Conservation (phyloP, 2,329 filamentous ascomycete genomes). For the Xylaria sp. region DNA sequence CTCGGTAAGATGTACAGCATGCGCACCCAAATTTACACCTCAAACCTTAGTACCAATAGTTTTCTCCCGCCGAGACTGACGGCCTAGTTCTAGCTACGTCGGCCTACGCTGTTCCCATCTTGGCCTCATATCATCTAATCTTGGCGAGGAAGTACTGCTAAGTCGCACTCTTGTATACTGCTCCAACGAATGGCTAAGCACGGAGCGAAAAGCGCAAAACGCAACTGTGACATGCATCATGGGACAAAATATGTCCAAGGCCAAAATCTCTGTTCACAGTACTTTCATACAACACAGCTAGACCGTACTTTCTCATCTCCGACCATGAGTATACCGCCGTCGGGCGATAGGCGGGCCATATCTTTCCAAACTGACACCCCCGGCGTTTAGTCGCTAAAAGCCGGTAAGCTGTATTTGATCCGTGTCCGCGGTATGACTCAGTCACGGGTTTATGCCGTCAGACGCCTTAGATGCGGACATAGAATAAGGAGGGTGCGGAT, state of each 20-base stretch:
- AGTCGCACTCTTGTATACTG: constrained; percentile 26
- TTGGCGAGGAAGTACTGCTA: constrained; percentile 24
- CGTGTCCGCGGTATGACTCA: constrained; percentile 22
- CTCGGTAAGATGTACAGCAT: neutral
- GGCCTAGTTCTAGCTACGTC: constrained; percentile 6
- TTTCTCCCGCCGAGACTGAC: constrained; percentile 15
- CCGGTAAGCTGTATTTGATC: constrained; percentile 7
- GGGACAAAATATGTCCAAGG: neutral
- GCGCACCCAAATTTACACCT: constrained; percentile 2
- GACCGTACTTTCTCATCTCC: neutral
- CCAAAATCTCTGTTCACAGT: neutral
- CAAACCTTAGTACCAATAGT: constrained; percentile 3
- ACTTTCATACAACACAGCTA: neutral
- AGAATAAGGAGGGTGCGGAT: constrained; percentile 20
- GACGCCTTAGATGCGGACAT: neutral
- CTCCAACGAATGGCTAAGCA: neutral
- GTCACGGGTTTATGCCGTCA: neutral
- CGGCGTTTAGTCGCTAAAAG: constrained; percentile 19
- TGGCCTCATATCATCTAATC: constrained; percentile 21
- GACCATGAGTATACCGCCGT: neutral
- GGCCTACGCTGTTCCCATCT: constrained; percentile 10
- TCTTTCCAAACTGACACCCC: neutral
- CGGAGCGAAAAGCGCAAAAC: neutral
- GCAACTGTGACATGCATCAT: neutral
- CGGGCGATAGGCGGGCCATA: constrained; percentile 6